Base-by-base conservation (phyloP, 495 filamentous ascomycete genomes). In the Aspergillus steynii region DNA sequence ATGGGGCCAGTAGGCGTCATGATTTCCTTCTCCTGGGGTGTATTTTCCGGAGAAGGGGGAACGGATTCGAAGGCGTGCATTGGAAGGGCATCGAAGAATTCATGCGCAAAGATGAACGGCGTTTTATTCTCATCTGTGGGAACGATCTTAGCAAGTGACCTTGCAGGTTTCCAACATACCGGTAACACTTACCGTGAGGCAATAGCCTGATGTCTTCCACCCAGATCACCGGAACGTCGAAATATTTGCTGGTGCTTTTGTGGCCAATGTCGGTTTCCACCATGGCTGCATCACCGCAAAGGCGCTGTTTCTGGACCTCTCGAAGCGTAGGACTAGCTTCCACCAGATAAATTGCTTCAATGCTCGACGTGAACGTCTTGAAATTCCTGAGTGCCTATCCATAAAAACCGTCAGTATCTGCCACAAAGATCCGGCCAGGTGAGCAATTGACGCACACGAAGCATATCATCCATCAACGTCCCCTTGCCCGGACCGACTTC, bases 11-110 rank as follows among this genome's bases (percentile, higher is more conserved):
- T 81, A 26, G 80, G 74, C 4, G 77, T 83, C 73, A 76, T 79
- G 69, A 81, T 76, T 60, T 72, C 75, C 47, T 71, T 54, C n/a
- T 71, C 59, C 56, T 61, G 64, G 25, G 57, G 53, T 58, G 71
- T 65, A 60, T 75, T 74, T 57, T 75, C 71, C 8, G 68, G 68
- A 25, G 74, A 50, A 15, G 80, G 73, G 31, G 80, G 72, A 34
- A 92, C 74, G 28, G 88, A 88, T 69, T 97, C 88, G 74, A 99
- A 99, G 61, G 92, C 90, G 74, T 99, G 92, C 68, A 99, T 96
- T 45, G 95, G 95, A 5, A 98, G 89, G n/a, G 95, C 95, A 68
- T 99, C 95, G 74, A 99, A 98, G 80, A 99, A 97, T 71, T 99
- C 95, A 71, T 99, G 95, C 10, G 94, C 95, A 42, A 97, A 83